Percentiles rank a stretch among this genome's conserved stretches.
Evolutionary conservation across 208 protist genomes (phyloP).

Genomic region (Tetramitus jugosus): DNA sequence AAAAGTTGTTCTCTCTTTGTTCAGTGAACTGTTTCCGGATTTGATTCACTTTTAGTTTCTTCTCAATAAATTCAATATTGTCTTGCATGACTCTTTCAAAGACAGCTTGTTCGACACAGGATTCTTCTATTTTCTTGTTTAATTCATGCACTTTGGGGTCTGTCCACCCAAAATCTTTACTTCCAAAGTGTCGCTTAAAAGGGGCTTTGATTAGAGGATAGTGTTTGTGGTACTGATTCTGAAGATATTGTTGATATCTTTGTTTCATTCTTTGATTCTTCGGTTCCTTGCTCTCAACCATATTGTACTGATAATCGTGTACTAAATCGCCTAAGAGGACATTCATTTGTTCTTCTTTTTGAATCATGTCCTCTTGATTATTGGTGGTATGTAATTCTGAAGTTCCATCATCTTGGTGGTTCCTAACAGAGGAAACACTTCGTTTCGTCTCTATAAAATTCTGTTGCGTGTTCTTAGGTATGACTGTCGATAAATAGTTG

Average conservation of each 20-base stretch:
- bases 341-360: no score
- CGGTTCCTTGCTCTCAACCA: no score
- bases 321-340: no score
- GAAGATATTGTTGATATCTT: neutral
- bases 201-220: neutral
- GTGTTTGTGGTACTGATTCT: neutral
- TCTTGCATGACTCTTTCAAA: slow-evolving; percentile 6
- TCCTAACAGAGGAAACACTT: no score
- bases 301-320: no score
- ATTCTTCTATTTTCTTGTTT: slow-evolving; percentile 8
- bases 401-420: no score
- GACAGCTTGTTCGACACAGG: neutral
- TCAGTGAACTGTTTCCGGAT: neutral
- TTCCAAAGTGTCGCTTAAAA: neutral
- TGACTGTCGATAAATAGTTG: no score
- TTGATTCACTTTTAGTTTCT: slow-evolving; percentile 18
- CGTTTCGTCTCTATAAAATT: no score
- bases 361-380: no score
- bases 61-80: neutral
- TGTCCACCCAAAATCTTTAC: neutral
- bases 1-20: slow-evolving; percentile 21
- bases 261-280: neutral
- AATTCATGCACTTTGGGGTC: neutral
- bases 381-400: no score
- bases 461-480: no score